Percentiles rank a stretch among this genome's conserved stretches.
phyloP scores from a whole-genome alignment of 306 rosid species.

The Vigna trinervia region DNA sequence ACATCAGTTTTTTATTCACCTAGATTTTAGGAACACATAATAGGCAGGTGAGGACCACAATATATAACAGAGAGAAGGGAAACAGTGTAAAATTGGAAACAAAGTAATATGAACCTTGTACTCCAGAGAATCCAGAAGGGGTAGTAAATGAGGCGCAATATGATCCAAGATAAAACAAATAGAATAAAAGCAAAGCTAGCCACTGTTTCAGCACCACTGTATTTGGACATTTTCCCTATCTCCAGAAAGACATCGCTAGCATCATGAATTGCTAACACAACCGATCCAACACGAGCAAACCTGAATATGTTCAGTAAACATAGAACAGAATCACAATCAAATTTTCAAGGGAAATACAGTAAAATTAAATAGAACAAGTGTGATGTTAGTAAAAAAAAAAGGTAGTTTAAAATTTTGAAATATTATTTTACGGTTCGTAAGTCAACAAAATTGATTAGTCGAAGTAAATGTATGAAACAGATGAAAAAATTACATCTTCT shows the following conservation, averaged over 20 bases:
- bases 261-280: slow-evolving; percentile 98
- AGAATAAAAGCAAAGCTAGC: slow-evolving; percentile 90
- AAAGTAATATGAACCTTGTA: slow-evolving; percentile 77
- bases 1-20: slow-evolving; percentile 5
- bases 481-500: neutral
- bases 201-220: slow-evolving; percentile 76
- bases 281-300: slow-evolving; percentile 93
- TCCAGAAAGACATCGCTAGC: slow-evolving; percentile 95
- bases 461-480: slow-evolving; percentile 21
- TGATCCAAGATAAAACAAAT: slow-evolving; percentile 89
- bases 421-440: slow-evolving; percentile 11
- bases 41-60: slow-evolving; percentile 19
- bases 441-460: slow-evolving; percentile 1
- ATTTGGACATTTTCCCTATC: slow-evolving; percentile 98
- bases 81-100: slow-evolving; percentile 15
- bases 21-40: slow-evolving; percentile 21
- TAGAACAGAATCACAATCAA: slow-evolving; percentile 43
- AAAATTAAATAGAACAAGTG: slow-evolving; percentile 12
- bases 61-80: slow-evolving; percentile 24
- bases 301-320: slow-evolving; percentile 58
- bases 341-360: slow-evolving; percentile 2
- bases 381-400: neutral
- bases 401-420: slow-evolving; percentile 2
- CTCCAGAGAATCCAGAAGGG: slow-evolving; percentile 99
- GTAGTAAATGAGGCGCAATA: slow-evolving; percentile 94